Evolutionary conservation across 352 stramenopile species (phyloP), one percentile per base, ranked within the genome.

Genomic region (Thalassiosira oceanica): DNA sequence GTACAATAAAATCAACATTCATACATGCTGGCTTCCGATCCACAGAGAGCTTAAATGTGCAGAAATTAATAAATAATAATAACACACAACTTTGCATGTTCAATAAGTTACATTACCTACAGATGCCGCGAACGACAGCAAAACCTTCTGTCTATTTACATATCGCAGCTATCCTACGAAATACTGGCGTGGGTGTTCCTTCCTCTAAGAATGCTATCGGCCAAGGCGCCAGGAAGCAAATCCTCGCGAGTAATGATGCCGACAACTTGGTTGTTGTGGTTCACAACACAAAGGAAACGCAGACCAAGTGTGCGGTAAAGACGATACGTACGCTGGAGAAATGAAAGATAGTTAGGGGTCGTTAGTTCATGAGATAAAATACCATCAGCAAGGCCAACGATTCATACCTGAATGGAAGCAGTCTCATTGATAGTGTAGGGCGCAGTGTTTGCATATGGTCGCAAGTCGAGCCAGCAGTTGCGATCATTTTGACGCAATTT

Each of bases 381-480:
- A 63, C 41, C 35, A 21, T 44, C 13, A 28, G 16, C 23, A 2
- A 44, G 20, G 21, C 18, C 20, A 6, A 27, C 37, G 18, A 36
- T 39, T 8, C 39, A n/a, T 42, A 74, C 61, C 51, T 72, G 61
- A 56, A 98, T 96, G 2, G 94, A 96, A 1, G 93, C 93, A 50
- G 95, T 95, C 62, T 97, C 93, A 53, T 98, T 96, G 26, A 98
- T 94, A 37, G 94, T 91, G 60, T 97, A 97, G 48, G 95, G 94
- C 29, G 94, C 96, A 50, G 96, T 95, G 85, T 98, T 98, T 52
- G 98, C 97, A 81, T 98, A 98, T 0, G 96, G 95, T 39, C 95
- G 92, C 23, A 98, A 81, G 70, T 98, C 94, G 27, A 98, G 84
- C 91, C 93, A 97, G 49, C 94, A 82, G 26, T 92, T 91, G 5